These are phyloP conservation scores for Anethum foeniculum DNA, from an alignment of 140 eudicot genomes.

Conservation along the genomic window DNA sequence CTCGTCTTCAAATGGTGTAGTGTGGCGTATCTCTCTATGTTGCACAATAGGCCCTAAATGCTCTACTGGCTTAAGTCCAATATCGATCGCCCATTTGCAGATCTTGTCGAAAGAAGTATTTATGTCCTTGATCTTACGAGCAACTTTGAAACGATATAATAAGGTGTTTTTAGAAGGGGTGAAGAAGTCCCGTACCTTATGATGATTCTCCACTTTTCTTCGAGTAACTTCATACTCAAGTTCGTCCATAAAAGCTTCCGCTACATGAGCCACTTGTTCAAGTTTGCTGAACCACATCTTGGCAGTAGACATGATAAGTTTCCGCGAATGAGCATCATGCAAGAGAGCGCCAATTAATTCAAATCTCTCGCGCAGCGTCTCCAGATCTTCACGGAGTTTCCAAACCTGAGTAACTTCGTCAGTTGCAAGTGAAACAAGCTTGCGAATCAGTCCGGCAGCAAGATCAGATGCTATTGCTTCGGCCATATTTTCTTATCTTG, in stretches of 20 bases:
- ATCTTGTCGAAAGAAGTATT: conserved; percentile 1
- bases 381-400: background rate
- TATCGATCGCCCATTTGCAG: background rate
- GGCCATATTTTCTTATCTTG: background rate
- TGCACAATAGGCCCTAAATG: background rate
- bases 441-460: no score
- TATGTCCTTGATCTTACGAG: background rate
- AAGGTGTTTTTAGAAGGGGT: background rate
- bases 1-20: background rate
- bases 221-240: background rate
- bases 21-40: background rate
- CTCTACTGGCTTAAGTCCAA: background rate
- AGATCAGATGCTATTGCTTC: background rate
- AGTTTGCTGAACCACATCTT: background rate
- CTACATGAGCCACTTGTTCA: no score
- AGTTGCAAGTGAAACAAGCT: background rate
- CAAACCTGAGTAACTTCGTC: background rate
- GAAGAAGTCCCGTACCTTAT: background rate
- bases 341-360: background rate
- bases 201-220: background rate
- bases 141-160: background rate
- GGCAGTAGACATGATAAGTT: background rate
- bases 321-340: background rate
- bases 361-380: background rate
- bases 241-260: no score